Conservation (phyloP, 139 green algal species). For the Zygnema circumcarinatum region DNA sequence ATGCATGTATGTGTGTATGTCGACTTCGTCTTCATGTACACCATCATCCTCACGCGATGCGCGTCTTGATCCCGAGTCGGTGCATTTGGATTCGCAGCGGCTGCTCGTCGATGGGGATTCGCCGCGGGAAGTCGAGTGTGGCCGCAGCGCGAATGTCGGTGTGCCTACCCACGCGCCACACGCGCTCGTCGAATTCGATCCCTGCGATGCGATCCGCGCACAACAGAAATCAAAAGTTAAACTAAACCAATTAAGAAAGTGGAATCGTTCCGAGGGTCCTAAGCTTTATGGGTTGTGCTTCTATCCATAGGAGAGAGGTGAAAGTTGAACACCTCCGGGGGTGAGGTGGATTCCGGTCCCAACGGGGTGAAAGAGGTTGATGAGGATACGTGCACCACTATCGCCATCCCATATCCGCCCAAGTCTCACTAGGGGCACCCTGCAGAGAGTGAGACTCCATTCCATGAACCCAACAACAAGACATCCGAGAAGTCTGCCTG, state of each 20-base stretch:
- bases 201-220: constrained; percentile 4
- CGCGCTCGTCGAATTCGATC: constrained; percentile 55
- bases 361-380: constrained; percentile 52
- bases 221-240: too few species aligned
- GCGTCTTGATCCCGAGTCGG: constrained; percentile 42
- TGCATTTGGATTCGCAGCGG: constrained; percentile 34
- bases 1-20: constrained; percentile 3
- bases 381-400: background rate
- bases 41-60: constrained; percentile 33
- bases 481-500: too few species aligned
- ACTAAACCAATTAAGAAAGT: too few species aligned
- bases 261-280: too few species aligned
- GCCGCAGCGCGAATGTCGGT: constrained; percentile 48
- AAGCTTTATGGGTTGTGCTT: background rate
- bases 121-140: constrained; percentile 44
- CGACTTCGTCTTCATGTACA: background rate
- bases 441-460: too few species aligned
- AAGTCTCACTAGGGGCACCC: background rate
- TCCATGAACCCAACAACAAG: too few species aligned
- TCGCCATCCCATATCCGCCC: constrained; percentile 21
- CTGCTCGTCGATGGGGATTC: constrained; percentile 41
- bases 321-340: constrained; percentile 15
- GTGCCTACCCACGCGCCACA: constrained; percentile 40
- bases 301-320: background rate
- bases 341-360: constrained; percentile 53